Percentiles rank a stretch among this genome's conserved stretches.
Evolutionary conservation across 1,139 yeast species (phyloP).

Genomic region (Groenewaldozyma sp.): DNA sequence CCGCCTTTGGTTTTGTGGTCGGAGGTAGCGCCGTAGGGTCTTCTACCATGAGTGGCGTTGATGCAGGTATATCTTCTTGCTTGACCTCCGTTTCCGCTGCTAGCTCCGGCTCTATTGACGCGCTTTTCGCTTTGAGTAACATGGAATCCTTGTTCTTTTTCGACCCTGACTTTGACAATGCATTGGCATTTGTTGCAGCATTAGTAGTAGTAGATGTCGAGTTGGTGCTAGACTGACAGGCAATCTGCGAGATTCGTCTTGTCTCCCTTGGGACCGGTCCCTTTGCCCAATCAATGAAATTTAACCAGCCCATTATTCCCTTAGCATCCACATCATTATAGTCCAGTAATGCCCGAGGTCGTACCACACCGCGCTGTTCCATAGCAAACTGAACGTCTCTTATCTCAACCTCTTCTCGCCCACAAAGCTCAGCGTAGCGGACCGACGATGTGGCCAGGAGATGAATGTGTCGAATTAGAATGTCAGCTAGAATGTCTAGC

Average conservation of each 20-base stretch:
- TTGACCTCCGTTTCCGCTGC: background rate
- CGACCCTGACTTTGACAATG: conserved; percentile 2
- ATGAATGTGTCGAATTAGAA: conserved; percentile 47
- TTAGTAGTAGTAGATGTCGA: conserved; percentile 9
- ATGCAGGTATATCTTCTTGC: background rate
- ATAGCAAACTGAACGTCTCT: conserved; percentile 57
- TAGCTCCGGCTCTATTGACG: conserved; percentile 2
- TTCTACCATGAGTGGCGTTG: background rate
- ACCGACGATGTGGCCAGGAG: conserved; percentile 38
- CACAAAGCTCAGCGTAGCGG: conserved; percentile 33
- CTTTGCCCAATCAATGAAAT: conserved; percentile 42
- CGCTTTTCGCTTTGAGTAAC: conserved; percentile 8
- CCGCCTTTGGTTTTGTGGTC: background rate
- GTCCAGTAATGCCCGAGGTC: conserved; percentile 37
- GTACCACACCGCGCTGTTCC: conserved; percentile 44
- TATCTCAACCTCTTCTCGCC: conserved; percentile 36
- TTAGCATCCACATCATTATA: conserved; percentile 29
- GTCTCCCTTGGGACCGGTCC: conserved; percentile 36
- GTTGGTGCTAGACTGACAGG: conserved; percentile 19
- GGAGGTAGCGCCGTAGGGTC: background rate
- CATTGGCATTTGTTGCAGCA: conserved; percentile 4
- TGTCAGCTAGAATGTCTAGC: conserved; percentile 53
- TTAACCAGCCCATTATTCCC: conserved; percentile 32
- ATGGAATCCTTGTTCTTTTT: conserved; percentile 12
- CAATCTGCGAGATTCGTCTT: conserved; percentile 32